These are phyloP conservation scores for Trichoderma atroviride DNA, from an alignment of 2,329 filamentous ascomycete genomes.

Conservation along the genomic window DNA sequence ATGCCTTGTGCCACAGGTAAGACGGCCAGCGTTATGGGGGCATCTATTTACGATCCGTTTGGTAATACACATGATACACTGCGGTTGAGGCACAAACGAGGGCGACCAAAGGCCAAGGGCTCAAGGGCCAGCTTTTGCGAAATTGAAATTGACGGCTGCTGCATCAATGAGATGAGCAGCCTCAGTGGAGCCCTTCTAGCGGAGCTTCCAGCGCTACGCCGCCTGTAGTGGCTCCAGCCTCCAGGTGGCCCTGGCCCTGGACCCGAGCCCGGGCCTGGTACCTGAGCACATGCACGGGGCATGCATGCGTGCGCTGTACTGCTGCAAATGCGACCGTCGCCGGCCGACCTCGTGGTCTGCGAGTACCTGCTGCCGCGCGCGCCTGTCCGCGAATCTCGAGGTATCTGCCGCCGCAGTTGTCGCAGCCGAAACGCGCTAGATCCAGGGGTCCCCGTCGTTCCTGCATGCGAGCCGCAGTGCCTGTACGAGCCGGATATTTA, in stretches of 20 bases:
- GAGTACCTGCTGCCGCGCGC: slow-evolving; percentile 14
- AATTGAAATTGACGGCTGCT: slow-evolving; percentile 33
- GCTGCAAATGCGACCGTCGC: slow-evolving; percentile 2
- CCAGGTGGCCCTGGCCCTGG: background rate
- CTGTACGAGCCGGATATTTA: slow-evolving; percentile 9
- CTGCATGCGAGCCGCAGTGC: slow-evolving; percentile 35
- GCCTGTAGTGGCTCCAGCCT: background rate
- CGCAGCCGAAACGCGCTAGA: slow-evolving; percentile 27
- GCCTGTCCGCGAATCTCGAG: slow-evolving; percentile 11
- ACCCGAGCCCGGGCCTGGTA: background rate
- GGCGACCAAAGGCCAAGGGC: background rate
- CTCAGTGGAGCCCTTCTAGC: slow-evolving; percentile 23
- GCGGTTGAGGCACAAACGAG: background rate
- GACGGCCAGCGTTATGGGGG: background rate
- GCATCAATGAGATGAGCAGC: slow-evolving; percentile 28
- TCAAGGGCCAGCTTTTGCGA: slow-evolving; percentile 23
- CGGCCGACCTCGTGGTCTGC: background rate
- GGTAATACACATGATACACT: background rate
- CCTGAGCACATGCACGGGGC: background rate
- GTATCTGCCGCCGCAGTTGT: slow-evolving; percentile 8
- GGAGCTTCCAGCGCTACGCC: slow-evolving; percentile 1
- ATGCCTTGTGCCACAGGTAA: background rate
- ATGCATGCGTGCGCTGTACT: background rate
- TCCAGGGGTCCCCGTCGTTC: slow-evolving; percentile 36
- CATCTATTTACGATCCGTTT: background rate